Percentiles rank a stretch among this genome's conserved stretches.
These are phyloP conservation scores for Crepidotus variabilis DNA, from an alignment of 768 basidiomycete species.

Conservation along the genomic window DNA sequence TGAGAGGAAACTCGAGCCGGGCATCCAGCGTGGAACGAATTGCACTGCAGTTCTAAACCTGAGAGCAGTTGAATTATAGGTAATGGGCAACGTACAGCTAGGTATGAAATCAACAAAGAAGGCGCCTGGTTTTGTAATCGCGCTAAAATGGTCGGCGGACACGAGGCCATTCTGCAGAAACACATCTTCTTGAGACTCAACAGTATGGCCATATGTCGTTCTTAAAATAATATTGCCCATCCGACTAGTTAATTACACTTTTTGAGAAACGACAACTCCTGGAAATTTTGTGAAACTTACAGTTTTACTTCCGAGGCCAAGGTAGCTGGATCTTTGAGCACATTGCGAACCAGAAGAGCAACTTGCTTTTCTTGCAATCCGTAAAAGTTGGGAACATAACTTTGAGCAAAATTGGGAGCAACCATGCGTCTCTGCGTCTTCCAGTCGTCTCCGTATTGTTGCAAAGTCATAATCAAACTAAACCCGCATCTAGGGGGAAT, in stretches of 20 bases:
- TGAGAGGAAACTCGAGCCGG: slow-evolving; percentile 51
- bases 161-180: slow-evolving; percentile 42
- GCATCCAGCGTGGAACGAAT: slow-evolving; percentile 35
- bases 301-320: slow-evolving; percentile 27
- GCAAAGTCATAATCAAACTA: background rate
- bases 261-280: background rate
- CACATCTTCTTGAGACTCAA: slow-evolving; percentile 44
- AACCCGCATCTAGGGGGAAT: background rate
- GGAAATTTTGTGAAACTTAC: slow-evolving; percentile 6
- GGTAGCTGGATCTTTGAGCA: slow-evolving; percentile 20
- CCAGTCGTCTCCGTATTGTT: slow-evolving; percentile 34
- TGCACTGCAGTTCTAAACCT: background rate
- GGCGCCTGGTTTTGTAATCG: slow-evolving; percentile 34
- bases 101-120: slow-evolving; percentile 38
- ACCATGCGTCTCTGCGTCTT: slow-evolving; percentile 30
- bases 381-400: slow-evolving; percentile 12
- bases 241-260: slow-evolving; percentile 23
- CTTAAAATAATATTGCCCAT: slow-evolving; percentile 51
- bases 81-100: slow-evolving; percentile 16
- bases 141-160: slow-evolving; percentile 47
- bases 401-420: slow-evolving; percentile 16
- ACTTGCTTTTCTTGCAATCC: slow-evolving; percentile 18
- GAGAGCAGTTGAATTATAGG: background rate
- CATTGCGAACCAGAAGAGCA: slow-evolving; percentile 14
- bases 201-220: slow-evolving; percentile 53